Evolutionary conservation across 352 stramenopile species (phyloP), one percentile per base, ranked within the genome.

Genomic region (Globisporangium ultimum): DNA sequence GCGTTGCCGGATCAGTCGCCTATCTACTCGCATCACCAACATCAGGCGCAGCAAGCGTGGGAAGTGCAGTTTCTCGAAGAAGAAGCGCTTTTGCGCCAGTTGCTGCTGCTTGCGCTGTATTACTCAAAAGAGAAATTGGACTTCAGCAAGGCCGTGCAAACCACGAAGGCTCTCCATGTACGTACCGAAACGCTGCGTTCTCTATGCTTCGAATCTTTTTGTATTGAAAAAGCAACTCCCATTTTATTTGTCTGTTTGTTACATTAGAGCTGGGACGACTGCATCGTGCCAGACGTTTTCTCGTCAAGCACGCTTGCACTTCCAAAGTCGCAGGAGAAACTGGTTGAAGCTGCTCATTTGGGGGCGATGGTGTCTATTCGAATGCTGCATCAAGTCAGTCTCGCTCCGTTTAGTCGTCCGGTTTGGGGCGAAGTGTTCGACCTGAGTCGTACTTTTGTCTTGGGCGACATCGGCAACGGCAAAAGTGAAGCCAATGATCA

Each of bases 11-110:
- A 45, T 1, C 59, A 53, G 14, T 13, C 52, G 38, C 40, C 14
- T 6, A 40, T 36, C n/a, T 43, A 42, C 18, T 48, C 48, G 20
- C 28, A 36, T n/a, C 60, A 77, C 15, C 64, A 63, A 28, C 48
- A 55, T 11, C 36, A 67, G 15, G 78, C 78, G 13, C 72, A 80
- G 41, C 67, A 70, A 34, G 32, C 47, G 18, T 89, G 78, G 76
- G 78, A 89, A 51, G 49, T 78, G 43, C 81, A 91, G 58, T 60
- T 88, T 14, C 51, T 89, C 10, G 45, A 84, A 28, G 81, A 91
- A 59, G 76, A 84, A 34, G 64, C 65, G n/a, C 55, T 91, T 20
- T 49, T 89, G 58, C 63, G 81, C 40, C 74, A 91, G 34, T 53
- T 88, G 60, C 53, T 88, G 45, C 43, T 91, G 59, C 51, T 89